A percentile compares a stretch with the other conserved stretches of the same genome.
Conservation (phyloP, 139 green algal species). For the Medakamo hakoo region DNA sequence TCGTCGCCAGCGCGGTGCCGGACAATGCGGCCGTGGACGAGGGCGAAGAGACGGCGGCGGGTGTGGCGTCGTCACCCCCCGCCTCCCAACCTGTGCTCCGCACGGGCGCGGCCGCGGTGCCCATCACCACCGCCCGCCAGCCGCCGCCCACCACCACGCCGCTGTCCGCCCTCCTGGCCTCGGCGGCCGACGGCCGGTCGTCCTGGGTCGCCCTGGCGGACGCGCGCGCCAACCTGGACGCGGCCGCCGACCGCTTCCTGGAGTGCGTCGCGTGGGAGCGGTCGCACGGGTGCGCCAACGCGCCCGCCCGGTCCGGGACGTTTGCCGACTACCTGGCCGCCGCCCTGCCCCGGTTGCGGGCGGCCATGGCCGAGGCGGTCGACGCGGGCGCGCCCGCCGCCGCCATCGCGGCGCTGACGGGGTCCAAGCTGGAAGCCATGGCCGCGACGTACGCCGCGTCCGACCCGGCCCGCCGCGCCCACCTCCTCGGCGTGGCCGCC, state of each 20-base stretch:
- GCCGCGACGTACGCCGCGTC: neutral
- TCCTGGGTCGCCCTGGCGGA: neutral
- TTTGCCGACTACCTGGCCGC: neutral
- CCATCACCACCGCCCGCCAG: no score
- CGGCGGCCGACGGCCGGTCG: no score
- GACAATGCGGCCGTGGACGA: no score
- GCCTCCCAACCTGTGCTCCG: no score
- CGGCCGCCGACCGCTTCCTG: neutral
- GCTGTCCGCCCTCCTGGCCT: no score
- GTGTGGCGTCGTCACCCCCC: no score
- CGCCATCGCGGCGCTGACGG: neutral
- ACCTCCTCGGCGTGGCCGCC: slow-evolving; percentile 1
- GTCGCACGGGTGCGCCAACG: neutral
- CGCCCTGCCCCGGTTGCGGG: neutral
- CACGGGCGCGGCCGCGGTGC: no score
- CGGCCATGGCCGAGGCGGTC: neutral
- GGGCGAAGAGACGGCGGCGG: no score
- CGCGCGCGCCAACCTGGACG: neutral
- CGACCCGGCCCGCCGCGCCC: neutral
- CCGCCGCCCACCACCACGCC: no score
- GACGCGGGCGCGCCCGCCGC: no score
- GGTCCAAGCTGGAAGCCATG: neutral
- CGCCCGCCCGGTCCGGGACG: neutral
- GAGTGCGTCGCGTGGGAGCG: neutral
- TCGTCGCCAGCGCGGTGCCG: no score